phyloP scores from a whole-genome alignment of 768 basidiomycete genomes.

The Peribolospora baueri region DNA sequence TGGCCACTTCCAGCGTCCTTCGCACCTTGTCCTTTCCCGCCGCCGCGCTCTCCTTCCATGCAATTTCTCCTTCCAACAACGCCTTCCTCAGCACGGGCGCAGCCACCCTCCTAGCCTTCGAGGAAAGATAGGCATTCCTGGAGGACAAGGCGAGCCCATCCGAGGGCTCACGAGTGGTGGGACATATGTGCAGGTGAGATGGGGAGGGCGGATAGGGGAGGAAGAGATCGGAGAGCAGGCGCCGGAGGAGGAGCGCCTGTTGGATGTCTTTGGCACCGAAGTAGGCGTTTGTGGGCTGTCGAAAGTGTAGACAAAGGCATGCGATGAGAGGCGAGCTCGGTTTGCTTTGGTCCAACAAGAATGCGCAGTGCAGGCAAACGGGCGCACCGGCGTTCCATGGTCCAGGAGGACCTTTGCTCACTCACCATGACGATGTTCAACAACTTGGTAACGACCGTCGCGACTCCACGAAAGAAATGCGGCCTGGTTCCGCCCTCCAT shows the following conservation, averaged over 20 bases:
- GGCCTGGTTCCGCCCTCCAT: slow-evolving; percentile 81
- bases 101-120: slow-evolving; percentile 25
- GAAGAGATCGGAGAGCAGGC: slow-evolving; percentile 53
- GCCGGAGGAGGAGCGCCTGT: slow-evolving; percentile 63
- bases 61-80: slow-evolving; percentile 6
- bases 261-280: slow-evolving; percentile 99
- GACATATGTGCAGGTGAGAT: slow-evolving; percentile 56
- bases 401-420: background rate
- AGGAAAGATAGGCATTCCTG: slow-evolving; percentile 57
- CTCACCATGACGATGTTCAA: slow-evolving; percentile 56
- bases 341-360: background rate
- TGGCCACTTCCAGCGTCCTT: too few relatives aligned
- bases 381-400: background rate
- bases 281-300: slow-evolving; percentile 68
- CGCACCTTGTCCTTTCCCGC: too few relatives aligned
- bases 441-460: slow-evolving; percentile 80
- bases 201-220: slow-evolving; percentile 43
- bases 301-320: slow-evolving; percentile 1
- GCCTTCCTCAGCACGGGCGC: slow-evolving; percentile 24
- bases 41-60: slow-evolving; percentile 6
- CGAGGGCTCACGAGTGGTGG: slow-evolving; percentile 43
- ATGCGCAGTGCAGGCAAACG: background rate
- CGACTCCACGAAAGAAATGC: slow-evolving; percentile 82
- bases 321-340: background rate
- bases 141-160: slow-evolving; percentile 68